These are phyloP conservation scores for Sicyos baderoa DNA, from an alignment of 306 rosid genomes.

Conservation along the genomic window DNA sequence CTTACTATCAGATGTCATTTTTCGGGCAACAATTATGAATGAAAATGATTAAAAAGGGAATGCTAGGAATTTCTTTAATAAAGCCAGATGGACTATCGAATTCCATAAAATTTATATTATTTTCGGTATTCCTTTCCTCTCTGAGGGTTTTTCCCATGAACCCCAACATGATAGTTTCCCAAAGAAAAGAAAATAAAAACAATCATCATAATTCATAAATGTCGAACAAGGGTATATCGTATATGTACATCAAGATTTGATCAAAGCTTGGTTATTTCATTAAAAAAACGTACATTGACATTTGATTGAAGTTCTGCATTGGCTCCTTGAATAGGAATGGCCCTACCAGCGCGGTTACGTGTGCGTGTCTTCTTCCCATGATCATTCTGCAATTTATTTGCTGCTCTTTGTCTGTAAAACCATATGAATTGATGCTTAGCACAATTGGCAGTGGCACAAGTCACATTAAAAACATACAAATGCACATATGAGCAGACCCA, in stretches of 20 bases:
- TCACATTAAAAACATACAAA: constrained; percentile 10
- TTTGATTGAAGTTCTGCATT: constrained; percentile 85
- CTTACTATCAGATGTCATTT: neutral
- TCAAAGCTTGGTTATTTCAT: too few species aligned
- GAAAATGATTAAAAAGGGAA: neutral
- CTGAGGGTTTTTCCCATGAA: neutral
- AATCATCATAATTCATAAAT: neutral
- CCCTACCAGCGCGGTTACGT: constrained; percentile 53
- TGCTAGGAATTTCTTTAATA: neutral
- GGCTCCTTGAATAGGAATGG: constrained; percentile 78
- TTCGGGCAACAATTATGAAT: neutral
- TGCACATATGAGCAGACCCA: neutral
- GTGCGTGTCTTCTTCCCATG: constrained; percentile 57
- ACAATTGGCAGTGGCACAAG: neutral
- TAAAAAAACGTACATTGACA: constrained; percentile 55
- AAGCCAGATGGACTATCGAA: neutral
- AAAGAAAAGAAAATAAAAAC: neutral
- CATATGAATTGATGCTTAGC: constrained; percentile 16
- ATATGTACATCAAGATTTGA: too few species aligned
- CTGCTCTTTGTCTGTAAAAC: constrained; percentile 59
- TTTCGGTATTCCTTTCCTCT: neutral
- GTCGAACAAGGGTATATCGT: neutral
- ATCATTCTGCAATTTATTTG: constrained; percentile 60
- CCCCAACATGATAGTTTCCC: neutral
- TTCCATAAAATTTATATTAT: neutral